Evolutionary conservation across 2,329 filamentous ascomycete genomes (phyloP).

Genomic region (Colletotrichum viniferum): DNA sequence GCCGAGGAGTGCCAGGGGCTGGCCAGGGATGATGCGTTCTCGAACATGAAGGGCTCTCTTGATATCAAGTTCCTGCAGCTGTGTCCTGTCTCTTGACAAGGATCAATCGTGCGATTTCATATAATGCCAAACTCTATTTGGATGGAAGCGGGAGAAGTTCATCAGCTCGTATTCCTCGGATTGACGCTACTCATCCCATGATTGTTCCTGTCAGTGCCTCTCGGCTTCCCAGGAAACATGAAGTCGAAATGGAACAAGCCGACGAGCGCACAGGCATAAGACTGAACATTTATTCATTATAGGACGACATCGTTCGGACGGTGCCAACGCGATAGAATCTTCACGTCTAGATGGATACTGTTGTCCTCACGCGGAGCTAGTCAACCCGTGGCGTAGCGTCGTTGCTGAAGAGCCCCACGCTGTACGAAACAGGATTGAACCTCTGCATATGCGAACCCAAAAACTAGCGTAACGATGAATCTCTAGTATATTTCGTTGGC

Average conservation of each 20-base stretch:
- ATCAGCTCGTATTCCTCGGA: neutral
- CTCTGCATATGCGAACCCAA: neutral
- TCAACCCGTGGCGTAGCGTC: neutral
- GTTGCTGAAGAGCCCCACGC: neutral
- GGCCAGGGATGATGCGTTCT: neutral
- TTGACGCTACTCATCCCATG: neutral
- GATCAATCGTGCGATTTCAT: neutral
- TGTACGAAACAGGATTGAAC: neutral
- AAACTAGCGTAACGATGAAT: neutral
- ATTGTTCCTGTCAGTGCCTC: neutral
- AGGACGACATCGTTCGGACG: neutral
- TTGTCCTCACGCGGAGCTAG: neutral
- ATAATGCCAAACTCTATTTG: neutral
- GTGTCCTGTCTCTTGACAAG: neutral
- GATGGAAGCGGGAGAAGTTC: neutral
- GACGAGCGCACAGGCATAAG: neutral
- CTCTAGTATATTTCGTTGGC: neutral
- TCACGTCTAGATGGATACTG: neutral
- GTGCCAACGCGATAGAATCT: neutral
- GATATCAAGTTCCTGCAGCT: neutral
- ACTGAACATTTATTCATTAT: neutral
- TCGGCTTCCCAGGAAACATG: neutral
- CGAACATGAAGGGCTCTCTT: neutral
- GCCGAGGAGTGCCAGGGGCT: neutral
- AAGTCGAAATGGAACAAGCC: neutral